Base-by-base conservation (phyloP, 345 rosid genomes). In the Erodium maritimum region DNA sequence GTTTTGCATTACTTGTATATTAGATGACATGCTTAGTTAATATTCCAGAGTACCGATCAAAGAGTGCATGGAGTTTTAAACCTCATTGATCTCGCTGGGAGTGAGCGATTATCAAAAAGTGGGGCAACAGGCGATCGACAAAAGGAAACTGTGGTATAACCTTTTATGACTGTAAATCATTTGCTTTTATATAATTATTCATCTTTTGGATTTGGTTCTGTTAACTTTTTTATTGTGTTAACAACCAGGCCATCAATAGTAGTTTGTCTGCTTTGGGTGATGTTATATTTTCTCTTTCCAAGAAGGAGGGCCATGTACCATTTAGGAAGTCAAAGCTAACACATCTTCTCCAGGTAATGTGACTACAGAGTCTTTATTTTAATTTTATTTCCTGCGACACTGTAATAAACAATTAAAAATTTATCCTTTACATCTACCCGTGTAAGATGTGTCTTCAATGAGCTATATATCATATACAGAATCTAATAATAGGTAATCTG, bases 41-140 rank as follows among this genome's bases (percentile, higher is more conserved):
- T 60, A 29, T 70, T 53, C 60, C 61, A 94, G 97, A 77, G 72
- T 64, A 94, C 97, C 34, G 93, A 85, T 55, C 97, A 94, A 68
- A 91, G 90, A 62, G 95, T 90, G 13, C 96, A 94, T 73, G 99
- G 99, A 7, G 91, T 93, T 16, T 66, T 93, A 19, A 89, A 93
- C 65, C 79, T 93, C 2, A 93, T 93, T 48, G 99, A 93, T 69
- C 85, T 93, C 19, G 99, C 99, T 58, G 99, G 99, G 54, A 93
- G 99, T 57, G 99, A 93, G 77, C 76, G 99, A 14, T 80, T 93
- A 9, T 93, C 95, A n/a, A 85, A 46, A 63, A 93, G 99, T 60
- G 96, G 95, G 7, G 84, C 96, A 34, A 93, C 91, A 14, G 99
- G 99, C 33, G 96, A 93, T 1, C 77, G 99, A 58, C 67, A 89